Evolutionary conservation across 208 protist genomes (phyloP), one percentile per base, ranked within the genome.

Genomic region (Trypanosoma congolense): DNA sequence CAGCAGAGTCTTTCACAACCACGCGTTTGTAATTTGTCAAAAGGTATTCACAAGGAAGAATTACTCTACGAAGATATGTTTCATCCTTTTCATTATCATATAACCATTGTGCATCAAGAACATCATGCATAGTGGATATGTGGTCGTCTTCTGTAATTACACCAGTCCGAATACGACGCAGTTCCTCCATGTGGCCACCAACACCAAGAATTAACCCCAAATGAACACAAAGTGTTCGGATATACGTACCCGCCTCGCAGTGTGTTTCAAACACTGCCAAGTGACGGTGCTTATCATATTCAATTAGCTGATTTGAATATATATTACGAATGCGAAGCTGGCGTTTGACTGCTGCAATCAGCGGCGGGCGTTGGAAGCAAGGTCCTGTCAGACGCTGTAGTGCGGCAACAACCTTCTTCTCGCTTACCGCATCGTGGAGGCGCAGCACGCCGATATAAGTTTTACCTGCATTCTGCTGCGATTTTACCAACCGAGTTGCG

Each of bases 191-290:
- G 70, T 99, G 96, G 56, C 93, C 98, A 57, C 98, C 98, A 38
- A 93, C 88, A 45, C 98, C 98, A 22, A 99, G 83, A 26, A 99
- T 79, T 2, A 99, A 80, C 58, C 99, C 99, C 12, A 99, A 71
- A 77, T 99, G 99, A 4, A 99, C 97, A 70, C 98, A 99, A 22
- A 99, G 96, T 5, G 98, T 99, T 75, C 99, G 92, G 64, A 99
- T 99, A 75, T 99, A 99, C 4, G 99, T 99, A 63, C 99, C 99
- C 10, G 98, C 98, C 82, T 99, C 96, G 77, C 99, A 99, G 55
- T 83, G 82, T 29, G 99, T 98, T 81, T 97, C 96, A 75, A 99
- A 98, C 9, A 99, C 83, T 29, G 85, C 97, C 30, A 99, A 76
- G 43, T 99, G 77, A 43, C 94, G 81, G 53, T 99, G 94, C 30